Evolutionary conservation across 2,329 filamentous ascomycete species (phyloP).

Genomic region (Colletotrichum karsti): DNA sequence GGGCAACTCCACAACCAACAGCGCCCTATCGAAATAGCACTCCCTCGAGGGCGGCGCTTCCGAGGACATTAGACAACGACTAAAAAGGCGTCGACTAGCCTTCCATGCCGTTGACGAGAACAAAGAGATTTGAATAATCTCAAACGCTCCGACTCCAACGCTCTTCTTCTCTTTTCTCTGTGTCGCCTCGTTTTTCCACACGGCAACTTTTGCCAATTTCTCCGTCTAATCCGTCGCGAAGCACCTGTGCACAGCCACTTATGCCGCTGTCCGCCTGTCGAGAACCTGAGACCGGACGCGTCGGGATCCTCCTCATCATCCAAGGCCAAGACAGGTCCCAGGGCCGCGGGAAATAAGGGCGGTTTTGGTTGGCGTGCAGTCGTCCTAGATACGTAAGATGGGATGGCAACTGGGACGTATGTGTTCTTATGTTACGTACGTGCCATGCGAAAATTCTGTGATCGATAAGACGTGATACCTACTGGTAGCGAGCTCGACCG

Average conservation of each 20-base stretch:
- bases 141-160: not conserved
- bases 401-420: not conserved
- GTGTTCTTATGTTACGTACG: not conserved
- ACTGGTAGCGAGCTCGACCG: not conserved
- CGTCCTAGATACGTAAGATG: not conserved
- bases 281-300: conserved; percentile 24
- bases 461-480: not conserved
- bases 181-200: not conserved
- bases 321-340: conserved; percentile 11
- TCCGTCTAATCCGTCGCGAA: not conserved
- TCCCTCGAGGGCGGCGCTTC: not conserved
- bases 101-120: not conserved
- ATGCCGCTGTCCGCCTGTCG: conserved; percentile 2
- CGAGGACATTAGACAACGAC: not conserved
- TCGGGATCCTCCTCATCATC: conserved; percentile 9
- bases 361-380: not conserved
- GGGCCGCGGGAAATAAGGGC: not conserved
- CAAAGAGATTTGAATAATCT: not conserved
- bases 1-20: not conserved
- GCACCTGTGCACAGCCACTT: not conserved
- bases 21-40: not conserved
- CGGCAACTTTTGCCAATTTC: not conserved
- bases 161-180: not conserved
- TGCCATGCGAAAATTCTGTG: not conserved
- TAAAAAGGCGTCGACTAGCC: not conserved